phyloP scores from a whole-genome alignment of 805 yeast species.

The Starmera dryadoides region DNA sequence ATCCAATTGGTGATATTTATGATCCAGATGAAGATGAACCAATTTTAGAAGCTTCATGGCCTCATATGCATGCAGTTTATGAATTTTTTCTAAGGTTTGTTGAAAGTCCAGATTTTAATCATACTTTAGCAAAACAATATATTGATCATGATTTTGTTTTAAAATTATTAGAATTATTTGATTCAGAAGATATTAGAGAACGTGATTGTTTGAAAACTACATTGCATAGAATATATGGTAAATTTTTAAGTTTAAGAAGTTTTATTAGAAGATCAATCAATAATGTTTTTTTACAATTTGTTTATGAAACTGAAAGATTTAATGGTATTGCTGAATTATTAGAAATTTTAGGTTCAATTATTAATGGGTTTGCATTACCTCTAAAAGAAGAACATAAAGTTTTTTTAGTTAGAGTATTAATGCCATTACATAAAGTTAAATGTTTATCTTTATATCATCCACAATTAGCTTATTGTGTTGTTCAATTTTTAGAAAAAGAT shows the following conservation, averaged over 20 bases:
- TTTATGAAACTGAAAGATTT: conserved; percentile 91
- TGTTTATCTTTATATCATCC: conserved; percentile 89
- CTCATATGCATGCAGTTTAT: conserved; percentile 95
- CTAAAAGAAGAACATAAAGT: conserved; percentile 95
- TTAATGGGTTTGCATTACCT: conserved; percentile 96
- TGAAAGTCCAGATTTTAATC: conserved; percentile 92
- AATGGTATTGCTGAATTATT: conserved; percentile 93
- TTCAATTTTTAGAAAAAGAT: conserved; percentile 94
- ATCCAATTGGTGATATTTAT: conserved; percentile 91
- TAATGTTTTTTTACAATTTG: conserved; percentile 87
- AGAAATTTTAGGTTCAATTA: conserved; percentile 92
- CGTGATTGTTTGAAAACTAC: conserved; percentile 94
- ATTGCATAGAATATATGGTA: conserved; percentile 92
- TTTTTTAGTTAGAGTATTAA: conserved; percentile 74
- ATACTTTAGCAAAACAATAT: conserved; percentile 85
- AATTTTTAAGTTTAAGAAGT: conserved; percentile 81
- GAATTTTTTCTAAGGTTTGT: conserved; percentile 90
- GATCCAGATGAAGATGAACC: conserved; percentile 99
- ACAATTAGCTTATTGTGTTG: conserved; percentile 93
- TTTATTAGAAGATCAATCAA: conserved; percentile 87
- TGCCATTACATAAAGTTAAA: conserved; percentile 90
- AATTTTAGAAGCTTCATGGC: conserved; percentile 94
- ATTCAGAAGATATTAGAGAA: conserved; percentile 94
- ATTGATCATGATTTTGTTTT: conserved; percentile 88
- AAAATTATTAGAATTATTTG: conserved; percentile 79